A percentile compares a stretch with the other conserved stretches of the same genome.
These are phyloP conservation scores for Aspergillus sp. DNA, from an alignment of 2,329 filamentous ascomycete species.

Conservation along the genomic window DNA sequence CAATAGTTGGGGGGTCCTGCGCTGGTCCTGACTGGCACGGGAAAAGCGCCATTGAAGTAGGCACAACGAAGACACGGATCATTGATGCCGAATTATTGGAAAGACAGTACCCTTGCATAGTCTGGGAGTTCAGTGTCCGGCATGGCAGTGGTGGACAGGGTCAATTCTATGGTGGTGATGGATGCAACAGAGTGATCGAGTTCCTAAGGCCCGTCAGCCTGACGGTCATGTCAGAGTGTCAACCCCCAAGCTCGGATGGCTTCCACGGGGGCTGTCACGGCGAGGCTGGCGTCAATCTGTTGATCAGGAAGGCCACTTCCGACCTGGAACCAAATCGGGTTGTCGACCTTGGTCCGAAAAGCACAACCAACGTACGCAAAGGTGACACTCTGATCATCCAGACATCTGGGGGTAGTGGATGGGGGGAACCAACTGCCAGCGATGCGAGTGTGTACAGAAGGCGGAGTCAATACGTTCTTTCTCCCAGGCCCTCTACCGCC, in stretches of 20 bases:
- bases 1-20: neutral
- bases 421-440: neutral
- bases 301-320: neutral
- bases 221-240: neutral
- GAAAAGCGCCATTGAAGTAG: neutral
- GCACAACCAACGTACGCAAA: neutral
- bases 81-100: neutral
- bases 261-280: neutral
- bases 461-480: no score
- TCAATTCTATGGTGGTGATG: neutral
- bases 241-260: neutral
- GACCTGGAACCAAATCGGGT: neutral
- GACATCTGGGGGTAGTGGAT: neutral
- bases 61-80: neutral
- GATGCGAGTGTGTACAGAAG: no score
- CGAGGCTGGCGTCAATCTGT: neutral
- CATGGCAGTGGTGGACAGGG: neutral
- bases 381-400: neutral
- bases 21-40: neutral
- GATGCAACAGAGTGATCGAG: neutral
- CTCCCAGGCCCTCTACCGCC: no score
- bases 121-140: neutral
- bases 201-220: neutral
- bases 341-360: neutral
- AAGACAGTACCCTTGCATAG: neutral